Base-by-base conservation (phyloP, 2,329 filamentous ascomycete genomes). In the Setomelanomma holmii region DNA sequence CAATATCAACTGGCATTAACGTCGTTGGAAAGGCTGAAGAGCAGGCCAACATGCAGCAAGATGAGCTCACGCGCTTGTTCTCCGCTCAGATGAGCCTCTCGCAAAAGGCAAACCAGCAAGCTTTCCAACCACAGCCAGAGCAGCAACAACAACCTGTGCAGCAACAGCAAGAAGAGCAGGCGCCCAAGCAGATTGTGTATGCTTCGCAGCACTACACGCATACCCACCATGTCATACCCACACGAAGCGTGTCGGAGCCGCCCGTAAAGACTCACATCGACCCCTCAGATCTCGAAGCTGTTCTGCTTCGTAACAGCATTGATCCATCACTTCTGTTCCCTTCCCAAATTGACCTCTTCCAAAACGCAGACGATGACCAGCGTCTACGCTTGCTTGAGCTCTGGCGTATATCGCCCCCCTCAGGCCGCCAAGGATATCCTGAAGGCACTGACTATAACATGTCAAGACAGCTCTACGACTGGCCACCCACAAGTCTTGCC, bases 201-300 rank as follows among this genome's bases (percentile, higher is more conserved):
- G 85, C 90, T 62, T 89, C 90, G 8, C 88, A 90, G 68, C 91
- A 96, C 74, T 96, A 96, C 74, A 88, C 89, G 59, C 91, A 93
- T 69, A 91, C 90, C 7, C 80, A 88, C 39, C 90, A 96, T 71
- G 70, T 87, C 55, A 79, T 60, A 4, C 67, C 72, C 71, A 52
- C 63, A 34, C 63, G 63, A 24, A 68, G 64, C 41, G 60, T 62
- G 16, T 63, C 64, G 7, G 61, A 66, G 23, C 53, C 64, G 20
- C 79, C 63, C 33, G 53, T 45, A n/a, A 69, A 68, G 49, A 71
- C 64, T 14, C 64, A 72, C 10, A 66, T 71, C 27, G 66, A 71
- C 11, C 42, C 53, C 16, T 69, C 69, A 22, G 40, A 81, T 78
- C 22, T 84, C 6, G 84, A 88, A 60, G 78, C 79, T 12, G 80